Evolutionary conservation across 2,329 filamentous ascomycete species (phyloP), one percentile per base, ranked within the genome.

Genomic region (Parafenestella ontariensis): DNA sequence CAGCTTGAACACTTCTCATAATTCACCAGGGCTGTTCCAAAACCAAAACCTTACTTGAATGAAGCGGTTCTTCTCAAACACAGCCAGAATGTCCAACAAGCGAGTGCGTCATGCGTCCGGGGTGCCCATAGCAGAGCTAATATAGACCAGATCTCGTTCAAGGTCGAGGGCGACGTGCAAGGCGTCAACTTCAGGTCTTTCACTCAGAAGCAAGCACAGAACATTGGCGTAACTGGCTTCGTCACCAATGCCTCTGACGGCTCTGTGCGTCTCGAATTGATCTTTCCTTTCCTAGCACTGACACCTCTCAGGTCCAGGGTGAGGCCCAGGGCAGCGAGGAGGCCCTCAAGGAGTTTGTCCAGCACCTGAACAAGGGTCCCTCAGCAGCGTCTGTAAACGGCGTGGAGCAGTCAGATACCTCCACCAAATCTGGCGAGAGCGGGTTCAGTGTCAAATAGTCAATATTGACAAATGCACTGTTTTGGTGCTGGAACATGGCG

Each of bases 281-380:
- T 26, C 26, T 9, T 7, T 28, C 29, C 5, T 11, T 10, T 15
- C 5, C n/a, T n/a, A n/a, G n/a, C 45, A 34, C 58, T 71, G 31
- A 69, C 29, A 20, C 28, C 24, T 2, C 10, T 4, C 62, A 96
- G 91, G 93, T 98, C 42, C 87, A 91, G 70, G 94, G 94, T 23
- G 93, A 97, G 77, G 92, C 89, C 5, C 94, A 98, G 73, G 93
- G 92, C 26, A 81, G 84, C 1, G 82, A 87, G 1, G 82, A 86
- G 0, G 77, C 83, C 2, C 73, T 98, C 23, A 77, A 86, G 47
- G 84, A 86, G 50, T 89, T 97, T 61, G 78, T 96, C 31, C 85
- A 89, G 63, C 87, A 91, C 58, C 79, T 97, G 42, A 84, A 92
- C 67, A 83, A 86, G 47, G 94, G 94, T 0, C 93, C 93, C 0